phyloP scores from a whole-genome alignment of 257 asterid species.

The Nicotiana knightiana region DNA sequence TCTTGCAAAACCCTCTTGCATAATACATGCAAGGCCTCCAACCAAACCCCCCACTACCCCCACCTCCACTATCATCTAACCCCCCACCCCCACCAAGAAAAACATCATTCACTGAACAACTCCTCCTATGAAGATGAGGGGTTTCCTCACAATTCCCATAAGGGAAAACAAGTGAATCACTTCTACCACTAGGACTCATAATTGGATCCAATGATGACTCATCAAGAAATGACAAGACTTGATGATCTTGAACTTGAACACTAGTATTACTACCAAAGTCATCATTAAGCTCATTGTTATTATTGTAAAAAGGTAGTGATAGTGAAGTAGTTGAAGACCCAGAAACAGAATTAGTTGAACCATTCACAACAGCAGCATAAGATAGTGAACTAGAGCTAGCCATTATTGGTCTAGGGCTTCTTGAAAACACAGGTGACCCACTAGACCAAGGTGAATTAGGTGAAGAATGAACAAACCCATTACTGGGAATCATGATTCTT shows the following conservation, averaged over 20 bases:
- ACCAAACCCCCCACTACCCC: constrained; percentile 34
- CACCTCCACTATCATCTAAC: constrained; percentile 37
- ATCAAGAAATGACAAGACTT: constrained; percentile 41
- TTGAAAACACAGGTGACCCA: constrained; percentile 27
- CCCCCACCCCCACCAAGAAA: constrained; percentile 46
- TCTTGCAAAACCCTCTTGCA: constrained; percentile 73
- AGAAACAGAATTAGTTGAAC: constrained; percentile 25
- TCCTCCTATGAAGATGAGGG: constrained; percentile 60
- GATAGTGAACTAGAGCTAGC: constrained; percentile 31
- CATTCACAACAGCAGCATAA: constrained; percentile 50
- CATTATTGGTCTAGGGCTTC: constrained; percentile 16
- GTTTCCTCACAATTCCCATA: constrained; percentile 28
- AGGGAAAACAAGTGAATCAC: constrained; percentile 63
- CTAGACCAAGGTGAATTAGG: constrained; percentile 44
- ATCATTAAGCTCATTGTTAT: background rate
- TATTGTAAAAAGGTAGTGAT: constrained; percentile 36
- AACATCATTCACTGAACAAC: constrained; percentile 70
- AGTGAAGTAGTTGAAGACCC: constrained; percentile 41
- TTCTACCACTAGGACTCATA: constrained; percentile 81
- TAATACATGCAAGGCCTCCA: constrained; percentile 91
- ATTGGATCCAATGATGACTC: constrained; percentile 41
- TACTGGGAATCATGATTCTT: constrained; percentile 51
- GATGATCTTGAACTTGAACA: constrained; percentile 26
- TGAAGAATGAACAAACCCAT: constrained; percentile 42
- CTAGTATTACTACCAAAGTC: background rate